phyloP scores from a whole-genome alignment of 2,329 filamentous ascomycete genomes.

The Alternaria panax region DNA sequence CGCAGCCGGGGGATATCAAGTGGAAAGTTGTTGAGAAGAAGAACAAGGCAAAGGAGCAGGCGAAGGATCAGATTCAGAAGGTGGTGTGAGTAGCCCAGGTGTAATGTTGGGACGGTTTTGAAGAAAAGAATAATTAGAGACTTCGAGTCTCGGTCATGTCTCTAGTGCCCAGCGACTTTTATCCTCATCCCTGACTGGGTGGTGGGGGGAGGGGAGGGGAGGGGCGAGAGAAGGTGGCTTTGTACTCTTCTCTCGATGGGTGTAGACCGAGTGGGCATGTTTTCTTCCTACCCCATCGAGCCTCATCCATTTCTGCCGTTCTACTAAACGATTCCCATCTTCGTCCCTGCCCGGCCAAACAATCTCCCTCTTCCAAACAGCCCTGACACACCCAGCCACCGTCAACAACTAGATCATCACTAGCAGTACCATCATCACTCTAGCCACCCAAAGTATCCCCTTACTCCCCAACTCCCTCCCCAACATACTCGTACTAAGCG shows the following conservation, averaged over 20 bases:
- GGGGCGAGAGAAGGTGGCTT: too few relatives aligned
- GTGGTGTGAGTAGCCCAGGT: slow-evolving; percentile 2
- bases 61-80: slow-evolving; percentile 25
- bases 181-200: too few relatives aligned
- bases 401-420: slow-evolving; percentile 62
- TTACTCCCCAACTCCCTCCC: slow-evolving; percentile 42
- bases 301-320: too few relatives aligned
- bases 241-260: too few relatives aligned
- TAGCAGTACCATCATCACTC: neutral
- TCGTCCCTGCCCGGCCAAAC: slow-evolving; percentile 58
- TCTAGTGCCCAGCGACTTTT: too few relatives aligned
- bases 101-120: too few relatives aligned
- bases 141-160: too few relatives aligned
- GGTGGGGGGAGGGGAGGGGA: too few relatives aligned
- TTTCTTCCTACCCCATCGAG: too few relatives aligned
- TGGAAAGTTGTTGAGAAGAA: slow-evolving; percentile 25
- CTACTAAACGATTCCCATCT: slow-evolving; percentile 31
- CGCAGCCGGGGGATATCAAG: slow-evolving; percentile 32
- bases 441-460: slow-evolving; percentile 37
- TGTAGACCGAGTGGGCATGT: too few relatives aligned
- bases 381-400: slow-evolving; percentile 56
- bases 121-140: too few relatives aligned
- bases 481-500: slow-evolving; percentile 46
- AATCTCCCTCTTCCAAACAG: slow-evolving; percentile 60
- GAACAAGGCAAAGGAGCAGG: slow-evolving; percentile 23